Conservation (phyloP, 1,139 yeast species). For the Pichia terricola region DNA sequence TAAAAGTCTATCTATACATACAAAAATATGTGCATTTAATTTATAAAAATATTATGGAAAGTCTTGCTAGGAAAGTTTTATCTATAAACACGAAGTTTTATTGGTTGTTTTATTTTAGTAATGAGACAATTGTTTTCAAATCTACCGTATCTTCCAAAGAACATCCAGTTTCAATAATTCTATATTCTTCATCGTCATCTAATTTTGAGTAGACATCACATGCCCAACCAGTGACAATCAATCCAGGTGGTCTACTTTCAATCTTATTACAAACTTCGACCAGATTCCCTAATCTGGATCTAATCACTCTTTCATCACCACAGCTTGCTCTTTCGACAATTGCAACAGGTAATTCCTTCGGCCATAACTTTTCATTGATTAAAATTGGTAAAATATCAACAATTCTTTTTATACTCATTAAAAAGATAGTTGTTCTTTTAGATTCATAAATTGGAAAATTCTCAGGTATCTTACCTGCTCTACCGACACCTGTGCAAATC, state of each 20-base stretch:
- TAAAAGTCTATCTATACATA: no score
- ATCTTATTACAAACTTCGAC: constrained; percentile 67
- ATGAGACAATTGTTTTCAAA: constrained; percentile 34
- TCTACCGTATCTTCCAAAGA: constrained; percentile 64
- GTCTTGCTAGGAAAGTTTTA: no score
- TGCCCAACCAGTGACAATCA: constrained; percentile 73
- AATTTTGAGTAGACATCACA: constrained; percentile 48
- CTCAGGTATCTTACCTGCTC: constrained; percentile 69
- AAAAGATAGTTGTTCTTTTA: constrained; percentile 72
- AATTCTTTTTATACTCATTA: constrained; percentile 86
- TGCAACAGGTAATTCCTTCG: constrained; percentile 63
- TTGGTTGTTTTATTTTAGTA: no score
- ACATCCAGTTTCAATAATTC: constrained; percentile 46
- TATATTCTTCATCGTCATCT: constrained; percentile 26
- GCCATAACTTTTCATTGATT: constrained; percentile 49
- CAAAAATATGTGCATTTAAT: no score
- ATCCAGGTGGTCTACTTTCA: constrained; percentile 92
- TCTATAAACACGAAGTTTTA: no score
- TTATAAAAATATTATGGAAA: no score
- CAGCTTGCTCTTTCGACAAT: constrained; percentile 88
- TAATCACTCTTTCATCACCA: constrained; percentile 80
- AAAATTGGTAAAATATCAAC: constrained; percentile 56
- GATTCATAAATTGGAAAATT: constrained; percentile 63
- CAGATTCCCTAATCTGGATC: constrained; percentile 60
- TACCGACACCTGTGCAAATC: constrained; percentile 91